Conservation (phyloP, 2,329 filamentous ascomycete species). For the Fusarium odoratissimum region DNA sequence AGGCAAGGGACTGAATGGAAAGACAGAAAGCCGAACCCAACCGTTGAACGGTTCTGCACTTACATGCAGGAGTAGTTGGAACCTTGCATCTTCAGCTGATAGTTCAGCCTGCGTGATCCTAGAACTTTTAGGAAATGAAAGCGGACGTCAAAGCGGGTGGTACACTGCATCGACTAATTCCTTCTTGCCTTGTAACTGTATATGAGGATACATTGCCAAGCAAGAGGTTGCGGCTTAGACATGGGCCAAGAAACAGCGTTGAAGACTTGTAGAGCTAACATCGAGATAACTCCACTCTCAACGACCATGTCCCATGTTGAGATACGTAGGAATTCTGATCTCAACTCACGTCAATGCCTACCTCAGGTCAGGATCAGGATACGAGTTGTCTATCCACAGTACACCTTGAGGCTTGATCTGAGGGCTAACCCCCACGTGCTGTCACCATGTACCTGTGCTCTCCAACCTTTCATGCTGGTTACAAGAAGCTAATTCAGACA, state of each 20-base stretch:
- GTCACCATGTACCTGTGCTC: neutral
- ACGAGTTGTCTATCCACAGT: neutral
- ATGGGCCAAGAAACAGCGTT: slow-evolving; percentile 10
- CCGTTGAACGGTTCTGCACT: slow-evolving; percentile 1
- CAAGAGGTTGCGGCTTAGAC: slow-evolving; percentile 6
- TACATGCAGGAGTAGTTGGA: neutral
- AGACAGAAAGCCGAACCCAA: neutral
- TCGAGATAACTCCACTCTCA: slow-evolving; percentile 4
- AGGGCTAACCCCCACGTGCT: slow-evolving; percentile 17
- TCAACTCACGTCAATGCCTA: slow-evolving; percentile 1
- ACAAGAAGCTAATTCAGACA: neutral
- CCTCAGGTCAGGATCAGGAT: neutral
- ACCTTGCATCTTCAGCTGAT: slow-evolving; percentile 22
- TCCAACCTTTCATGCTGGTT: neutral
- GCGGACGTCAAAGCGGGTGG: slow-evolving; percentile 32
- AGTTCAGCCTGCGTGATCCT: slow-evolving; percentile 26
- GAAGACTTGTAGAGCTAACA: slow-evolving; percentile 3
- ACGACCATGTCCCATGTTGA: neutral
- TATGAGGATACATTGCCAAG: slow-evolving; percentile 15
- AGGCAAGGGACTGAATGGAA: neutral
- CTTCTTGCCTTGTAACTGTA: slow-evolving; percentile 12
- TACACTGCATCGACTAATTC: slow-evolving; percentile 4
- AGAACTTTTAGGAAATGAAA: slow-evolving; percentile 26
- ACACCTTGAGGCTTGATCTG: neutral
- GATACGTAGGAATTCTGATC: slow-evolving; percentile 16